phyloP scores from a whole-genome alignment of 495 filamentous ascomycete genomes.

The Chlorociboria aeruginascens region DNA sequence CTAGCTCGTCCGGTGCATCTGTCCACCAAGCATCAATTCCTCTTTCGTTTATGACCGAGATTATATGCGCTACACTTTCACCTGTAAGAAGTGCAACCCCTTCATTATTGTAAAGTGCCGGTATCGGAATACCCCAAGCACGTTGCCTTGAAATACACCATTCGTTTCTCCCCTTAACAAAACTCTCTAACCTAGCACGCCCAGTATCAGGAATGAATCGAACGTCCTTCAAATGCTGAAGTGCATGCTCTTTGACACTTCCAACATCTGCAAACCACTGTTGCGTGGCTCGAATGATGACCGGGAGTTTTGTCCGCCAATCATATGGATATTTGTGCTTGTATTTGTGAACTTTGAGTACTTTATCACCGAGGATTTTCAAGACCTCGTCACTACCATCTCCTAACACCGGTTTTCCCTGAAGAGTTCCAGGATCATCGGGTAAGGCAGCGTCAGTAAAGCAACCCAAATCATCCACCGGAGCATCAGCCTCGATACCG shows the following conservation, averaged over 20 bases:
- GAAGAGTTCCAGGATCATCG: conserved; percentile 42
- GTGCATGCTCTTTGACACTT: conserved; percentile 59
- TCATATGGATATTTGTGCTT: conserved; percentile 94
- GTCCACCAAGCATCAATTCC: conserved; percentile 93
- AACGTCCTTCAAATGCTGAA: conserved; percentile 56
- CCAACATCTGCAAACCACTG: conserved; percentile 97
- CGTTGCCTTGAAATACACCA: conserved; percentile 99
- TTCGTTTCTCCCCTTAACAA: conserved; percentile 76
- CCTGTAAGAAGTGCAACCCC: conserved; percentile 64
- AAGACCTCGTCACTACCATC: conserved; percentile 60
- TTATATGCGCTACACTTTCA: conserved; percentile 75
- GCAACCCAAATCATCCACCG: conserved; percentile 66
- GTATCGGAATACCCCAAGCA: conserved; percentile 93
- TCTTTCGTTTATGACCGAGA: conserved; percentile 58
- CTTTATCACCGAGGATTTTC: conserved; percentile 42
- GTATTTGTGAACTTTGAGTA: conserved; percentile 58
- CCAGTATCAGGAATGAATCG: conserved; percentile 67
- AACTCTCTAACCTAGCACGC: conserved; percentile 62
- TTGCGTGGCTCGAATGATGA: conserved; percentile 82
- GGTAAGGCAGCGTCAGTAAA: conserved; percentile 72
- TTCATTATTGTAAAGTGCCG: conserved; percentile 66
- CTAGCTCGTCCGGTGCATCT: conserved; percentile 55
- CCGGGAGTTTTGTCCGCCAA: conserved; percentile 87
- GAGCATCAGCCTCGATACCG: conserved; percentile 60
- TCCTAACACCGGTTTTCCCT: conserved; percentile 47